Evolutionary conservation across 768 basidiomycete species (phyloP), one percentile per base, ranked within the genome.

Genomic region (Lactarius akahatsu): DNA sequence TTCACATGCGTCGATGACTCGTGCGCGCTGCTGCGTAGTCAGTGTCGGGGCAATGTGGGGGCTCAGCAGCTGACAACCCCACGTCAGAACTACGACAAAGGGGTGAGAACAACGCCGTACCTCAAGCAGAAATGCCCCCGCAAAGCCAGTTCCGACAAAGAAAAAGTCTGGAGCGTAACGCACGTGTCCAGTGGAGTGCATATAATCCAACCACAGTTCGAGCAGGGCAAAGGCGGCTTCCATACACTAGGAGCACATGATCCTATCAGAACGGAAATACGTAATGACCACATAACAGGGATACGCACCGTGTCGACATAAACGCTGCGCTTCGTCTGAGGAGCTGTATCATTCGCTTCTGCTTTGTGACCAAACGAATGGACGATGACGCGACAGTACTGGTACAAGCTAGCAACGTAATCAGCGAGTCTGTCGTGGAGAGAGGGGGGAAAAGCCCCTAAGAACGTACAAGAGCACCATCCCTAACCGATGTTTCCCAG

Each of bases 141-240:
- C 65, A 45, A 71, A 71, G n/a, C 70, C 70, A 23, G 61, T 54
- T 18, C 69, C 68, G 8, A 64, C 56, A 20, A 71, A 71, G 65
- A 71, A 71, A 59, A 70, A 69, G 60, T 71, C 70, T 30, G 70
- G 70, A 8, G 70, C 65, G 23, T 61, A 62, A 5, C 40, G 60
- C 52, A 64, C 52, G 28, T 66, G 62, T 18, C 65, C 68, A 0
- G 58, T 66, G 7, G 61, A 40, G 18, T 67, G 56, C 64, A 71
- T 59, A 28, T 47, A 54, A 11, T 57, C 52, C 50, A 57, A 59
- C 70, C 70, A 69, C 18, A 69, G 26, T 11, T 64, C 36, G n/a
- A 65, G 70, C 62, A 71, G 11, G 1, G 59, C 36, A 3, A 69
- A 61, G 4, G 70, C 62, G 0, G 68, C 59, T 15, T 69, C 65